Evolutionary conservation across 2,329 filamentous ascomycete genomes (phyloP), one percentile per base, ranked within the genome.

Genomic region (Botrytis fragariae): DNA sequence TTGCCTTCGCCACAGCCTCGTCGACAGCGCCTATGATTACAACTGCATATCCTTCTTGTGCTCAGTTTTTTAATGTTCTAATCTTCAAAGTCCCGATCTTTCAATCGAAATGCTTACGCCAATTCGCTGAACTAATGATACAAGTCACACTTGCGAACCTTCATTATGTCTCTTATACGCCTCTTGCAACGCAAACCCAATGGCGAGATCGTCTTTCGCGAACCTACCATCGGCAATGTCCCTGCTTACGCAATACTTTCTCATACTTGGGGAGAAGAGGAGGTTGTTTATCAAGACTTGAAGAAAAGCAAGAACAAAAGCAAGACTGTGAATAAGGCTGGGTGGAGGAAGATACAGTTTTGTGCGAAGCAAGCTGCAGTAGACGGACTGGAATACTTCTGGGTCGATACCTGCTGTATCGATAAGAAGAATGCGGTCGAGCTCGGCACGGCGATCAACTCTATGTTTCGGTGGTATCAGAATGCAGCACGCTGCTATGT

Each of bases 401-500:
- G 44, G 32, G 6, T 72, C 3, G 70, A 72, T 57, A 72, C 44
- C 4, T 64, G 45, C 35, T 72, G 48, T 14, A 72, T 72, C n/a
- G n/a, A 72, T 29, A 72, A 59, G 29, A 32, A 45, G 25, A 65
- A 57, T 57, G n/a, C n/a, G 8, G n/a, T 51, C 29, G 70, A 64
- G 35, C 61, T 72, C 7, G 14, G 29, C 3, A 37, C 42, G 14
- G 35, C 61, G 7, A 72, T 72, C 5, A 72, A 64, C 37, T 72
- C 70, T 5, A 72, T 72, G 44, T 72, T 45, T 57, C 60, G 45
- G 1, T 72, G 61, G 61, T 72, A 72, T 48, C 70, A 60, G 32
- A 44, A 42, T 9, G 14, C 69, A 5, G 12, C 10, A 16, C 16
- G 9, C 7, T 72, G 61, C 37, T 72, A 72, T 9, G 25, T 65